Base-by-base conservation (phyloP, 495 filamentous ascomycete genomes). In the Trichoderma parareesei region DNA sequence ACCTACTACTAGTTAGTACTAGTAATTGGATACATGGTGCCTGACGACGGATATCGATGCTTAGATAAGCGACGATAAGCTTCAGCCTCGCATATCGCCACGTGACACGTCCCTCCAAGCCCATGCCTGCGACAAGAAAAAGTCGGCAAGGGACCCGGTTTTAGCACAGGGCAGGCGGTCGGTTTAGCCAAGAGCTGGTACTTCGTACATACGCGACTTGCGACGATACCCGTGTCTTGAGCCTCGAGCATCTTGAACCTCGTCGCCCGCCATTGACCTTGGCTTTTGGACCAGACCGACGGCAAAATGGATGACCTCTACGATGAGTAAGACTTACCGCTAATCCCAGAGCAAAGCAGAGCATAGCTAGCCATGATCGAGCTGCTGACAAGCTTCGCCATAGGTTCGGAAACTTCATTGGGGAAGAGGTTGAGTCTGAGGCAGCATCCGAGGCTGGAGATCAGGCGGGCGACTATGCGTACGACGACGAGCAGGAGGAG, bases 381-480 rank as follows among this genome's bases (percentile, higher is more conserved):
- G 16, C 48, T 49, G 5, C 61, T 69, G 68, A 61, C 67, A 69
- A 65, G 71, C 63, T 60, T 59, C 66, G 27, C n/a, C n/a, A n/a
- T 66, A 93, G 90, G 81, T 97, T 96, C 78, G 92, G 92, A 72
- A 97, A 97, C 76, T 96, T 90, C 77, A 96, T 97, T 72, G 93
- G 94, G 69, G 94, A 96, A 73, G 79, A 82, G 66, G 88, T 84
- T 68, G 90, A 87, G 69, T 95, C 91, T 43, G 93, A 95, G 69
- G 90, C 91, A 71, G 93, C 96, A 71, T 85, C 85, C 66, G 83
- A 91, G 68, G 82, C 85, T 76, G 89, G 86, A 70, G 85, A 88
- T 67, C 84, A 84, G 71, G 84, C 83, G 38, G 89, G 88, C 69
- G 86, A 88, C 68, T 97, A 95, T 70, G 85, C 90, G 65, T 86